phyloP scores from a whole-genome alignment of 345 rosid genomes.

The Lumnitzera racemosa region DNA sequence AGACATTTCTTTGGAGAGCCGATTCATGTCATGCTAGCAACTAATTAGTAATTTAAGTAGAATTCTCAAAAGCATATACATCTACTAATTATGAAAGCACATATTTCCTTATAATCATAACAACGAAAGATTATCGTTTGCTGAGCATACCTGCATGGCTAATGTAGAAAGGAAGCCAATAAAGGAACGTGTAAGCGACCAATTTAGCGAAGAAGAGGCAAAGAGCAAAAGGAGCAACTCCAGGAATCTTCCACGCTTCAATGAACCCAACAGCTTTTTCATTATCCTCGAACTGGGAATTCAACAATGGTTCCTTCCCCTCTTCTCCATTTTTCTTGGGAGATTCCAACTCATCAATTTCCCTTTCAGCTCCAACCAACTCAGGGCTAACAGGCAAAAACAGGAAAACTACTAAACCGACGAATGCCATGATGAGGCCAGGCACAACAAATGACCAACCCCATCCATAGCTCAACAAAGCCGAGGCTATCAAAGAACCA shows the following conservation, averaged over 20 bases:
- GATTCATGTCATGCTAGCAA: background rate
- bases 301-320: constrained; percentile 43
- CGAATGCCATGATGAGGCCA: constrained; percentile 44
- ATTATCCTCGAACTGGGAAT: constrained; percentile 24
- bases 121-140: background rate
- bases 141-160: constrained; percentile 73
- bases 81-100: too few relatives aligned
- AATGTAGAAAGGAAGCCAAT: constrained; percentile 97
- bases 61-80: too few relatives aligned
- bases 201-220: constrained; percentile 93
- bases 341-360: constrained; percentile 42
- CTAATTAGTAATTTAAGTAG: background rate
- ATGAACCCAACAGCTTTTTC: constrained; percentile 74
- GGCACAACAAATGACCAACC: constrained; percentile 96
- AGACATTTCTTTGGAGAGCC: background rate
- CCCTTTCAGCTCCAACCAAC: constrained; percentile 50
- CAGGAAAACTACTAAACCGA: constrained; percentile 57
- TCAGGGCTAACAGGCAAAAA: constrained; percentile 74
- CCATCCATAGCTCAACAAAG: constrained; percentile 79
- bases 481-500: constrained; percentile 76
- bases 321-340: constrained; percentile 39
- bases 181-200: constrained; percentile 95
- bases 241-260: constrained; percentile 94
- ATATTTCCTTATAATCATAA: too few relatives aligned
- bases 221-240: constrained; percentile 87